These are phyloP conservation scores for Diaporthe destruens DNA, from an alignment of 2,329 filamentous ascomycete genomes.

Conservation along the genomic window DNA sequence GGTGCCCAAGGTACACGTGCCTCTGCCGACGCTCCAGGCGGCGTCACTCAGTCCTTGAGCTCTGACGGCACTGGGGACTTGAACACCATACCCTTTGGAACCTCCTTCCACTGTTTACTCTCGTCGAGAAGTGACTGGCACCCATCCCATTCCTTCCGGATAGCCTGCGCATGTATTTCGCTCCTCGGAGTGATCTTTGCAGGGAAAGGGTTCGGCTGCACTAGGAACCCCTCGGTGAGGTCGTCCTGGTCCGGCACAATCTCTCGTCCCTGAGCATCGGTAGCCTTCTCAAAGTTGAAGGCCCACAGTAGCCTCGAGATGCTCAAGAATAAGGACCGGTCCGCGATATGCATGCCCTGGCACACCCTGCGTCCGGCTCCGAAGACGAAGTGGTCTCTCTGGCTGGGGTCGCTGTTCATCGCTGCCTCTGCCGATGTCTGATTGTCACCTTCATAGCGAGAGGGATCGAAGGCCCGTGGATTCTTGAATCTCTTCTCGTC, in stretches of 20 bases:
- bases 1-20: not conserved
- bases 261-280: constrained; percentile 26
- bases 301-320: constrained; percentile 63
- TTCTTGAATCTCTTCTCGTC: constrained; percentile 57
- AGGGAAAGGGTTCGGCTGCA: constrained; percentile 35
- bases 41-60: not conserved
- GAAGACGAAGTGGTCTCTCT: constrained; percentile 67
- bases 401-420: constrained; percentile 47
- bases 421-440: constrained; percentile 46
- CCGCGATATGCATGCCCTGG: constrained; percentile 68
- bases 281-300: constrained; percentile 48
- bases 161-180: constrained; percentile 1
- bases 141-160: constrained; percentile 34
- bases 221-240: constrained; percentile 28
- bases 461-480: constrained; percentile 58
- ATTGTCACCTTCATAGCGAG: constrained; percentile 51
- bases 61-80: not conserved
- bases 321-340: constrained; percentile 60
- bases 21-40: not conserved
- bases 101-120: constrained; percentile 39
- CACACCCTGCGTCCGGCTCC: constrained; percentile 69
- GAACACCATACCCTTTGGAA: constrained; percentile 36
- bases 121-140: constrained; percentile 36
- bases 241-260: constrained; percentile 25
- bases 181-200: constrained; percentile 35